Conservation (phyloP, 2,329 filamentous ascomycete species). For the Trichophyton rubrum region DNA sequence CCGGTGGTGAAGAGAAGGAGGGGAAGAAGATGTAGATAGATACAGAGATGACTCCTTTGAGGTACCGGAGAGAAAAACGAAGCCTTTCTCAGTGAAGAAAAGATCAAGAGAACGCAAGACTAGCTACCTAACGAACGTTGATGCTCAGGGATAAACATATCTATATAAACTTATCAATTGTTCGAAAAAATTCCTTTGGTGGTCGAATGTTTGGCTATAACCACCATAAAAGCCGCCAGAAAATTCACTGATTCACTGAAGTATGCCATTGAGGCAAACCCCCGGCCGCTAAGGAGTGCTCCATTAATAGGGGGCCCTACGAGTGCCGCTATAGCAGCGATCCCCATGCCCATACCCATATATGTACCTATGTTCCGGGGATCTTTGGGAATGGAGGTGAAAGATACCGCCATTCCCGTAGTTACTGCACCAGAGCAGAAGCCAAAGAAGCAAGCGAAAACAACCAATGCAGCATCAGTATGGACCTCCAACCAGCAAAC, state of each 20-base stretch:
- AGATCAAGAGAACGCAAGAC: too few species aligned
- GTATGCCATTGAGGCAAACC: conserved; percentile 2
- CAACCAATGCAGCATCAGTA: conserved; percentile 10
- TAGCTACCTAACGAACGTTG: too few species aligned
- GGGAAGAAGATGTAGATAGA: too few species aligned
- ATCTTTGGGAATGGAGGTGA: conserved; percentile 25
- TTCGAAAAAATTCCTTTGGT: conserved; percentile 7
- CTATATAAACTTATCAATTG: neutral
- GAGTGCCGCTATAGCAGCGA: conserved; percentile 6
- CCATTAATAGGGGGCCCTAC: conserved; percentile 11
- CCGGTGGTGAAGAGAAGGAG: too few species aligned
- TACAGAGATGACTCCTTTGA: too few species aligned
- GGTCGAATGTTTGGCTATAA: conserved; percentile 4
- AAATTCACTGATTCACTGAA: conserved; percentile 8
- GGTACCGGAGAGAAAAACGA: too few species aligned
- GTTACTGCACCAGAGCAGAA: conserved; percentile 30
- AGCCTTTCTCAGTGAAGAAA: too few species aligned
- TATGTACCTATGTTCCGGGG: conserved; percentile 44
- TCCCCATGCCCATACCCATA: conserved; percentile 33
- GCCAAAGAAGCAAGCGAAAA: neutral
- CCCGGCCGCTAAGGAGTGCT: conserved; percentile 5
- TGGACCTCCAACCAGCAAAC: conserved; percentile 33
- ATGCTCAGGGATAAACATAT: too few species aligned
- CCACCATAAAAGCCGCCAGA: neutral
- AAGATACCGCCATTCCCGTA: conserved; percentile 22